Evolutionary conservation across 106 monocot species (phyloP).

Genomic region (Ottelia alismoides): DNA sequence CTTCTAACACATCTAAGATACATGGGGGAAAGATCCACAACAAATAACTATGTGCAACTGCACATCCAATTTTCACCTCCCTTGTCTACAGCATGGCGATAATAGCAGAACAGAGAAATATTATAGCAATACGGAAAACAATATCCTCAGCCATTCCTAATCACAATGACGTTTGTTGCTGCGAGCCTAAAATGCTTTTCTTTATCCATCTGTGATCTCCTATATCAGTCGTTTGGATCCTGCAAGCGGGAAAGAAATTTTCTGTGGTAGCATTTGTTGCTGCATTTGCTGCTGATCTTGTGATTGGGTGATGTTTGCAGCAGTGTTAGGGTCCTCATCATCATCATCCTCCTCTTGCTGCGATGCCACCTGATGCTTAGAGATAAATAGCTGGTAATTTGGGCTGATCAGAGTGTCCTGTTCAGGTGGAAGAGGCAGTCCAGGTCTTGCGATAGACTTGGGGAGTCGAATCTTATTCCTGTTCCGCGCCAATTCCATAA

Average conservation of each 20-base stretch:
- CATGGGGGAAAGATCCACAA: no score
- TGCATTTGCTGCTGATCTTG: constrained; percentile 16
- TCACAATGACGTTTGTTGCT: no score
- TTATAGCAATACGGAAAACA: no score
- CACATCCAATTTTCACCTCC: no score
- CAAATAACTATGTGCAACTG: no score
- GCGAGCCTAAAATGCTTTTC: no score
- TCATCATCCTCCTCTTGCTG: constrained; percentile 22
- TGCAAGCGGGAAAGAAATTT: constrained; percentile 81
- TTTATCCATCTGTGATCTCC: no score
- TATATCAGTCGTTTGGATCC: no score
- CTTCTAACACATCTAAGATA: no score
- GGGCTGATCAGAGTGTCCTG: constrained; percentile 82
- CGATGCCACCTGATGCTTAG: constrained; percentile 27
- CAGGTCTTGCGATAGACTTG: constrained; percentile 71
- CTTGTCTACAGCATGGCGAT: no score
- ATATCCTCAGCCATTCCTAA: no score
- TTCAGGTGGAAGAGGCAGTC: constrained; percentile 89
- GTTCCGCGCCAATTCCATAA: constrained; percentile 71
- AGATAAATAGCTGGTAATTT: constrained; percentile 83
- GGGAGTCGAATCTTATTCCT: constrained; percentile 89
- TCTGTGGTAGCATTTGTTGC: constrained; percentile 28
- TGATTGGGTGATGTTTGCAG: constrained; percentile 16
- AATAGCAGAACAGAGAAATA: no score
- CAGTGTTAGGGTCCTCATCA: constrained; percentile 36